These are phyloP conservation scores for Umbelopsis sp. DNA, from an alignment of 192 early-diverging fungal genomes.

Conservation along the genomic window DNA sequence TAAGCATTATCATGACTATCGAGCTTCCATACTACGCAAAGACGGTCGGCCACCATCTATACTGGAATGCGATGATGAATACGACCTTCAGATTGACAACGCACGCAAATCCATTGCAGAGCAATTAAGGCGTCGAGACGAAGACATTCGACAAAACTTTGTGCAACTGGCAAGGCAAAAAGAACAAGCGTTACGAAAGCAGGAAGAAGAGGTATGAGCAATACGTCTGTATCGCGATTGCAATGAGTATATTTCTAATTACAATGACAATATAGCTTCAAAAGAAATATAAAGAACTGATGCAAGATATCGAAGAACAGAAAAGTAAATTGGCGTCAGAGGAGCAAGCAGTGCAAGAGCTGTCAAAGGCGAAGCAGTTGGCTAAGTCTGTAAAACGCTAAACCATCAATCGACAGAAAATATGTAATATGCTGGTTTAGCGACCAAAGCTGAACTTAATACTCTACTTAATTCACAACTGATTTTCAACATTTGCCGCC, in stretches of 20 bases:
- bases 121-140: constrained; percentile 64
- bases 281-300: neutral
- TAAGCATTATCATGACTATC: constrained; percentile 76
- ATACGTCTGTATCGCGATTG: constrained; percentile 4
- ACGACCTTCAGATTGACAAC: constrained; percentile 71
- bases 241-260: neutral
- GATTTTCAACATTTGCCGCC: too few species aligned
- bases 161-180: constrained; percentile 51
- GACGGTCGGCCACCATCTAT: constrained; percentile 79
- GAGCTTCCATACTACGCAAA: constrained; percentile 63
- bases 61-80: constrained; percentile 79
- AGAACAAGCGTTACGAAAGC: constrained; percentile 45
- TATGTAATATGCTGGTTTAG: too few species aligned
- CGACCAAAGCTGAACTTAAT: too few species aligned
- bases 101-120: constrained; percentile 65
- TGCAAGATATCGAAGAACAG: constrained; percentile 10
- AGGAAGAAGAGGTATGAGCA: constrained; percentile 46
- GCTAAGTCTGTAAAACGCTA: constrained; percentile 1
- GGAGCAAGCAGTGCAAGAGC: neutral
- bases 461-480: too few species aligned
- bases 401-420: neutral
- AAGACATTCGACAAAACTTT: constrained; percentile 55
- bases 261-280: neutral
- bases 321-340: neutral
- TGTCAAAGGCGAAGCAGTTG: neutral